Evolutionary conservation across 371 early-diverging fungal species (phyloP), one percentile per base, ranked within the genome.

Genomic region (Saksenaea vasiformis): DNA sequence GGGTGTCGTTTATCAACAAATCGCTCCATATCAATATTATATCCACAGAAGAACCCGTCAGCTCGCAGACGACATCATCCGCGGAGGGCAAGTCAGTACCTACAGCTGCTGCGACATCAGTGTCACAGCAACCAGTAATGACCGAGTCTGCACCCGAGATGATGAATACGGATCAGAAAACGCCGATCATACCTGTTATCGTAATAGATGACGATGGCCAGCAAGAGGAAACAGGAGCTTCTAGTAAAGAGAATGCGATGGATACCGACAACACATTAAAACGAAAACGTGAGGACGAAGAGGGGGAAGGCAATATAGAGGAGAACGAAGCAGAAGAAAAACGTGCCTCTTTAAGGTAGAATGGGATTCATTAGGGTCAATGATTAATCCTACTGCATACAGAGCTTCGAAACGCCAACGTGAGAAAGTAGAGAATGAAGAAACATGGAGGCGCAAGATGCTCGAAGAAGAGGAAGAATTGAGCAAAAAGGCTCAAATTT

Each of bases 351-450:
- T 65, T 85, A 43, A 76, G 86, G 87, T 87, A 78, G 58, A 14
- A 8, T 34, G n/a, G 47, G 13, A 11, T 0, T 17, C 14, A 19
- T 8, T 47, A 47, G 51, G 19, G 19, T 15, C 24, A 17, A 38
- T 54, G 31, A 58, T n/a, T 38, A 14, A 31, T 14, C 17, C 10
- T 35, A 19, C 8, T 28, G 8, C 35, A 34, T 31, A 56, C 61
- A 87, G 87, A 64, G 74, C 85, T n/a, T 87, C 85, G n/a, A 85
- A 84, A 44, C 77, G 87, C 1, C 82, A 84, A 26, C 68, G 75
- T 3, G 84, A 87, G 53, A 85, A 87, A 54, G 68, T 84, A 19
- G 85, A 81, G 17, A 84, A 79, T 37, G 84, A 84, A 58, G 85
- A 87, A 56, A 74, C 68, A 5, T 79, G 83, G 0, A 74, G 80